phyloP scores from a whole-genome alignment of 2,329 filamentous ascomycete species.

The Pyricularia grisea region DNA sequence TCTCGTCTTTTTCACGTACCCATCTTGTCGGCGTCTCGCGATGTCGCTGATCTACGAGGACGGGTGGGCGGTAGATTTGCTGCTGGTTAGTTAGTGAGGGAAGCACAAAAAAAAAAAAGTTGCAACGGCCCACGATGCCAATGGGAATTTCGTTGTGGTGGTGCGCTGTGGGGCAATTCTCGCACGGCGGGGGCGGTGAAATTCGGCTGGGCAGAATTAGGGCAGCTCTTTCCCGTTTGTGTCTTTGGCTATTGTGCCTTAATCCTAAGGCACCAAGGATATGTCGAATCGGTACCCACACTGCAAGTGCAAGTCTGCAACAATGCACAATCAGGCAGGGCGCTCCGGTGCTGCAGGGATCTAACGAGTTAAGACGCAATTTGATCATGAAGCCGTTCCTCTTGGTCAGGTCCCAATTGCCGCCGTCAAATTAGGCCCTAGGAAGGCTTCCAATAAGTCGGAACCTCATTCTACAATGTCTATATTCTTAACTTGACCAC shows the following conservation, averaged over 20 bases:
- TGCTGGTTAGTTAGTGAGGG: conserved; percentile 23
- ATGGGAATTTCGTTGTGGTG: neutral
- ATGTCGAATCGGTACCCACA: neutral
- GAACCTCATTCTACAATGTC: neutral
- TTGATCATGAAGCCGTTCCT: neutral
- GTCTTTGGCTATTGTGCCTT: neutral
- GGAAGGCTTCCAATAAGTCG: neutral
- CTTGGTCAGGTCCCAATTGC: neutral
- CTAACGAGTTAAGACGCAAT: neutral
- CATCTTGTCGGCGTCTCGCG: conserved; percentile 43
- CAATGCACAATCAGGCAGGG: too few species aligned
- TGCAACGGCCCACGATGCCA: conserved; percentile 2
- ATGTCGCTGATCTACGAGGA: conserved; percentile 18
- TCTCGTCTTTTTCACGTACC: conserved; percentile 39
- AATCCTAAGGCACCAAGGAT: neutral
- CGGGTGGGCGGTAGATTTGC: conserved; percentile 16
- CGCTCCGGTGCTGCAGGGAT: neutral
- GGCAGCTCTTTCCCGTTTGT: conserved; percentile 16
- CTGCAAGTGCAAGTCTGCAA: neutral
- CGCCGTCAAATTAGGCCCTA: neutral
- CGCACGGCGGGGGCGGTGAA: conserved; percentile 27
- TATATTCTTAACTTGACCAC: neutral
- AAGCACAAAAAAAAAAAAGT: conserved; percentile 10
- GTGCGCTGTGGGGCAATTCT: neutral
- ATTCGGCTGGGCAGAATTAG: conserved; percentile 30